phyloP scores from a whole-genome alignment of 805 yeast species.

The Ogataea dorogensis region DNA sequence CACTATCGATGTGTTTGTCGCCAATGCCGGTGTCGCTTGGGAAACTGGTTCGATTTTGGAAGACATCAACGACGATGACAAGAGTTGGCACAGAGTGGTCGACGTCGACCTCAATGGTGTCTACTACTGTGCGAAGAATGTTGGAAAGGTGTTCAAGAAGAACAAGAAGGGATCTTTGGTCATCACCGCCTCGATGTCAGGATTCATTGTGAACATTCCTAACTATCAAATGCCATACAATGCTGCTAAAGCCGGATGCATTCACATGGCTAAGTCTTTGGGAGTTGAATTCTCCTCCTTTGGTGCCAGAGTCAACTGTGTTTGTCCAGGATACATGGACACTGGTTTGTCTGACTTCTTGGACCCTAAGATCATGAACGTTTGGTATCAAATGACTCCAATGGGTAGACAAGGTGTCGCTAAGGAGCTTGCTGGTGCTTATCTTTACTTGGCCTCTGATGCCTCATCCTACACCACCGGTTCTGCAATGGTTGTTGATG shows the following conservation, averaged over 20 bases:
- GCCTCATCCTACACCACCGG: slow-evolving; percentile 52
- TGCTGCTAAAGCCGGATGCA: slow-evolving; percentile 50
- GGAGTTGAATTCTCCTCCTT: slow-evolving; percentile 49
- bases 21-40: slow-evolving; percentile 42
- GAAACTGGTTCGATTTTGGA: slow-evolving; percentile 35
- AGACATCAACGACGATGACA: slow-evolving; percentile 35
- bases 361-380: slow-evolving; percentile 26
- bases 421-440: slow-evolving; percentile 52
- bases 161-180: slow-evolving; percentile 50
- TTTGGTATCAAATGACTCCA: slow-evolving; percentile 39
- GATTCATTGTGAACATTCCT: slow-evolving; percentile 53
- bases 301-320: slow-evolving; percentile 49
- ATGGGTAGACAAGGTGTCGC: slow-evolving; percentile 53
- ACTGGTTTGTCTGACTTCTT: slow-evolving; percentile 42
- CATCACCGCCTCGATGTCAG: slow-evolving; percentile 57
- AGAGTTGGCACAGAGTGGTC: slow-evolving; percentile 40
- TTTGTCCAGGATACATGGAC: slow-evolving; percentile 52
- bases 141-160: slow-evolving; percentile 47
- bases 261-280: slow-evolving; percentile 46
- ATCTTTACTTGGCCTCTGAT: slow-evolving; percentile 51
- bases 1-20: slow-evolving; percentile 41
- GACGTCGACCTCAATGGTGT: slow-evolving; percentile 52
- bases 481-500: slow-evolving; percentile 50
- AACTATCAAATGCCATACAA: slow-evolving; percentile 51
- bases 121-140: slow-evolving; percentile 51